A percentile compares a stretch with the other conserved stretches of the same genome.
phyloP scores from a whole-genome alignment of 768 basidiomycete genomes.

The Tulasnella sp. region DNA sequence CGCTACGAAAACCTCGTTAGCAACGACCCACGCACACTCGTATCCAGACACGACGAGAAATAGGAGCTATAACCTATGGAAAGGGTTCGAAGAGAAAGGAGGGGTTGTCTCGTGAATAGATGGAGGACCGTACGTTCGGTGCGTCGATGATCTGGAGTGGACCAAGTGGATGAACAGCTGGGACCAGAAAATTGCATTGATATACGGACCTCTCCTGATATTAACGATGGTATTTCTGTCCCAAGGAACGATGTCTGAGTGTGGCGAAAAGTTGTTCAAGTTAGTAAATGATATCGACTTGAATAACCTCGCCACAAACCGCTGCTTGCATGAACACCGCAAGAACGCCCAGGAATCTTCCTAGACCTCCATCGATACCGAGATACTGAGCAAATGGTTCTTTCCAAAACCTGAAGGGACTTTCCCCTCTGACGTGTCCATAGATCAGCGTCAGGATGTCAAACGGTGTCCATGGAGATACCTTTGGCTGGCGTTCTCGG shows the following conservation, averaged over 20 bases:
- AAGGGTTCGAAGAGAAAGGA: not conserved
- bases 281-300: not conserved
- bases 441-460: not conserved
- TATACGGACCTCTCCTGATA: slow-evolving; percentile 1
- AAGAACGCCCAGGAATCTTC: not conserved
- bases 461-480: no score
- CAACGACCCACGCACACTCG: not conserved
- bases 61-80: not conserved
- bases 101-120: not conserved
- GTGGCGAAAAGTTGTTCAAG: not conserved
- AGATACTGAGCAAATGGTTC: not conserved
- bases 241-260: not conserved
- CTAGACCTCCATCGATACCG: not conserved
- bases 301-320: not conserved
- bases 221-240: not conserved
- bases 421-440: not conserved
- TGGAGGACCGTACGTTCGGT: not conserved
- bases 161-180: not conserved
- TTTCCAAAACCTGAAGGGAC: slow-evolving; percentile 3
- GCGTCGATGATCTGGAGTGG: not conserved
- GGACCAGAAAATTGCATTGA: not conserved
- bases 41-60: not conserved
- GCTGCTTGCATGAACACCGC: not conserved
- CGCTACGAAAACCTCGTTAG: not conserved
- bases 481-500: not conserved